These are phyloP conservation scores for Brasenia schreberi DNA, from an alignment of 164 flowering plant genomes.

Conservation along the genomic window DNA sequence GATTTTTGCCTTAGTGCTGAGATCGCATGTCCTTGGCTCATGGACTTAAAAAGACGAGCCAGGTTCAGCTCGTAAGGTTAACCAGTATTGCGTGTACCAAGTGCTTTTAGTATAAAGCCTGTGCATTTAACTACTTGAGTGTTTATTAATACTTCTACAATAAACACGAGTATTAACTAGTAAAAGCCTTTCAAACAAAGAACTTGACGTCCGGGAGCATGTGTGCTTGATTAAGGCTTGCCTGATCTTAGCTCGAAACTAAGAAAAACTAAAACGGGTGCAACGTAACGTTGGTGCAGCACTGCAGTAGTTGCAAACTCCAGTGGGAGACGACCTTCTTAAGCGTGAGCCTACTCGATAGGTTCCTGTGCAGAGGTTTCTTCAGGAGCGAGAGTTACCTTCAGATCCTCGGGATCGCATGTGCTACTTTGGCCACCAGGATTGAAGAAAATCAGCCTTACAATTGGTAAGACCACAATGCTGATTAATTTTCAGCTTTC, in stretches of 20 bases:
- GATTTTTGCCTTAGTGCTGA: slow-evolving; percentile 1
- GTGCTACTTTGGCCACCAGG: slow-evolving; percentile 78
- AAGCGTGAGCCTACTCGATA: slow-evolving; percentile 61
- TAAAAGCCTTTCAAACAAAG: no score
- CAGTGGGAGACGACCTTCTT: slow-evolving; percentile 72
- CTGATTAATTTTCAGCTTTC: no score
- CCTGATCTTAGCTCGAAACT: no score
- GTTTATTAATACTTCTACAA: no score
- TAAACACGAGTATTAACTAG: no score
- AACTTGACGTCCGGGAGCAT: no score
- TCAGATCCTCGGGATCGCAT: slow-evolving; percentile 75
- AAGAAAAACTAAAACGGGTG: no score
- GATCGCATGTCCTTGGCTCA: not conserved
- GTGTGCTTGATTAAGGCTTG: no score
- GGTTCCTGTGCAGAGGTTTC: slow-evolving; percentile 65
- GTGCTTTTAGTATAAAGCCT: no score
- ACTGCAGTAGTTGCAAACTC: slow-evolving; percentile 32
- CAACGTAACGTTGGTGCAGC: slow-evolving; percentile 23
- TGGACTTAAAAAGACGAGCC: not conserved
- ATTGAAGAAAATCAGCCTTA: slow-evolving; percentile 89
- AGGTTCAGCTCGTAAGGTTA: no score
- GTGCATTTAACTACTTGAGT: no score
- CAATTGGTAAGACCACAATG: slow-evolving; percentile 40
- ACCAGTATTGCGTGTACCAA: no score
- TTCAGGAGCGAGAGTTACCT: slow-evolving; percentile 47